Conservation (phyloP, 2,329 filamentous ascomycete species). For the Trichoderma sp. region DNA sequence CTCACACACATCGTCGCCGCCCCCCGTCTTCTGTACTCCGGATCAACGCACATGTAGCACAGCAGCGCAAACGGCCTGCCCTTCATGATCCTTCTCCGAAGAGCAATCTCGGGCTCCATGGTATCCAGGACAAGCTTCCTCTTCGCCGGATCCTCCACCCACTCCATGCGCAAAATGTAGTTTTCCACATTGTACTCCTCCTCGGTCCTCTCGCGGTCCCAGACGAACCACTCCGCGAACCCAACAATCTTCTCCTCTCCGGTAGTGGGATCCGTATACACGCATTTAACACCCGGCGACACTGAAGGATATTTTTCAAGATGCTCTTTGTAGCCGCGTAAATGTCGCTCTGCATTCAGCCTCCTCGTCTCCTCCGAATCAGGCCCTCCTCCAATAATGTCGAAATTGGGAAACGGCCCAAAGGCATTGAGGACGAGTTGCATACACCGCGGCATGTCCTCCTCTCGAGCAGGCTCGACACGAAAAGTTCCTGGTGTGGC, state of each 20-base stretch:
- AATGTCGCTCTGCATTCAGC: neutral
- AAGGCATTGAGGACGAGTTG: conserved; percentile 16
- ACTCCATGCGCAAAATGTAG: neutral
- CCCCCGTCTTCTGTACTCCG: conserved; percentile 1
- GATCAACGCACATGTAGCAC: conserved; percentile 17
- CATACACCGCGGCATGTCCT: conserved; percentile 24
- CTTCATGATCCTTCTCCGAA: conserved; percentile 1
- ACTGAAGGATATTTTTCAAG: conserved; percentile 7
- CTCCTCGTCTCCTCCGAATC: conserved; percentile 13
- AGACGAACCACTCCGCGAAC: conserved; percentile 22
- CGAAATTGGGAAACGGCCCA: neutral
- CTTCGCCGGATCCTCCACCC: neutral
- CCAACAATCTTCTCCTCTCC: conserved; percentile 20
- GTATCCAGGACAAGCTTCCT: neutral
- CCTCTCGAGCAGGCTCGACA: conserved; percentile 15
- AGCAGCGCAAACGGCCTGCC: conserved; percentile 12
- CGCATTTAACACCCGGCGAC: conserved; percentile 19
- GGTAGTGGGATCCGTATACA: neutral
- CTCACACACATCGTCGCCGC: conserved; percentile 8
- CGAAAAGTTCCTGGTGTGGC: neutral
- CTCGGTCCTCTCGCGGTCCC: conserved; percentile 7
- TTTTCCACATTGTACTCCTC: conserved; percentile 4
- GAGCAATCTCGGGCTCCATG: neutral
- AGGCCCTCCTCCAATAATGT: neutral
- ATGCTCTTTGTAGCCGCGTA: conserved; percentile 4